Conservation (phyloP, 2,329 filamentous ascomycete species). For the Neofusicoccum umdonicola region DNA sequence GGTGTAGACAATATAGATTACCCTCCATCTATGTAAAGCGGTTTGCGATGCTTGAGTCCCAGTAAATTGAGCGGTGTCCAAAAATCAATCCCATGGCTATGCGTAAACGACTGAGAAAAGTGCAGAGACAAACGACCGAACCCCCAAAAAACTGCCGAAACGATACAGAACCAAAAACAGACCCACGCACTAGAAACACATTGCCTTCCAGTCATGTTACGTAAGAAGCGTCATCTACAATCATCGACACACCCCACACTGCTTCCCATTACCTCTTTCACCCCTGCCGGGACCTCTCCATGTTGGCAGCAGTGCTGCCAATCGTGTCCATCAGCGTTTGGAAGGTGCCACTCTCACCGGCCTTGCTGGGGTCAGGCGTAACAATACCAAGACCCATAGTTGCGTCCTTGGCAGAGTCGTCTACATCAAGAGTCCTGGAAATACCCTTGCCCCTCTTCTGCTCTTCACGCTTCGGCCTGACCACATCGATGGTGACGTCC, state of each 20-base stretch:
- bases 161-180: not conserved
- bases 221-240: not conserved
- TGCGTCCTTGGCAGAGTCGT: slow-evolving; percentile 41
- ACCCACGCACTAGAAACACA: not conserved
- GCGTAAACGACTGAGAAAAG: not conserved
- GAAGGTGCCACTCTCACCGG: not conserved
- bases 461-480: slow-evolving; percentile 18
- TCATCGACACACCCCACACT: not conserved
- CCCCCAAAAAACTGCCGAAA: not conserved
- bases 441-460: slow-evolving; percentile 29
- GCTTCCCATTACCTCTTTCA: not conserved
- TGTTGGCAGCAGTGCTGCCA: not conserved
- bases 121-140: not conserved
- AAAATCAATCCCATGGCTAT: not conserved
- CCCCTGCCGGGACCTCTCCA: not conserved
- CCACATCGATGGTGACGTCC: slow-evolving; percentile 51
- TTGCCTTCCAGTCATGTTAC: not conserved
- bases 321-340: not conserved
- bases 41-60: not conserved
- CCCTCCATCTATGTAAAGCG: not conserved
- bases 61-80: not conserved
- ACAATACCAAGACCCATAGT: slow-evolving; percentile 23
- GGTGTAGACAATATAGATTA: slow-evolving; percentile 6
- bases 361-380: not conserved
- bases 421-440: slow-evolving; percentile 32